Evolutionary conservation across 768 basidiomycete genomes (phyloP).

Genomic region (Clitopilus passeckerianus): DNA sequence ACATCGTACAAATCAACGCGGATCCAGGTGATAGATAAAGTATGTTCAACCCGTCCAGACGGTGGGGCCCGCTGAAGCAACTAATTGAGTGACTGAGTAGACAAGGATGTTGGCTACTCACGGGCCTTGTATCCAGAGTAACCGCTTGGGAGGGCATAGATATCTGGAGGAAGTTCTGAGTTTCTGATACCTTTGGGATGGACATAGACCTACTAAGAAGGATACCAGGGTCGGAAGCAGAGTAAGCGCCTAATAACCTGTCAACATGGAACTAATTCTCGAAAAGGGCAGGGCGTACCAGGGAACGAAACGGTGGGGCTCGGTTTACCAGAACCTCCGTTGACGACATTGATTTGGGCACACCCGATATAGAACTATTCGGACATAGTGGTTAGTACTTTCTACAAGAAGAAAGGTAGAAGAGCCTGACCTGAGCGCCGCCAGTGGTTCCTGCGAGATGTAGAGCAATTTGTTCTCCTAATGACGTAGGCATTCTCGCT

Average conservation of each 20-base stretch:
- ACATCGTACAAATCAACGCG: not conserved
- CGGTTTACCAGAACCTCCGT: constrained; percentile 24
- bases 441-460: constrained; percentile 21
- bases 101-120: constrained; percentile 11
- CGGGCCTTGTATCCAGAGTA: constrained; percentile 27
- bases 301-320: constrained; percentile 28
- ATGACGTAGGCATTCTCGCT: not conserved
- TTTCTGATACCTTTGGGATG: not conserved
- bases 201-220: constrained; percentile 20
- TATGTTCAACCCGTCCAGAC: constrained; percentile 23
- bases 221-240: constrained; percentile 26
- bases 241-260: constrained; percentile 19
- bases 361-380: constrained; percentile 30
- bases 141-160: constrained; percentile 21
- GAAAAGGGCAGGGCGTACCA: constrained; percentile 12
- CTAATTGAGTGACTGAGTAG: not conserved
- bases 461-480: constrained; percentile 30
- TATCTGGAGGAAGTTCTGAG: constrained; percentile 12
- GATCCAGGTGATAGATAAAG: not conserved
- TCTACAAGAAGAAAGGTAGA: not conserved
- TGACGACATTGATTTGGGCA: constrained; percentile 29
- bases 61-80: constrained; percentile 22
- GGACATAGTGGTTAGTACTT: not conserved
- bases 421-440: constrained; percentile 21
- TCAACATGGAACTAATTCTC: not conserved